Conservation (phyloP, 2,329 filamentous ascomycete genomes). For the Leptodontidium sp. region DNA sequence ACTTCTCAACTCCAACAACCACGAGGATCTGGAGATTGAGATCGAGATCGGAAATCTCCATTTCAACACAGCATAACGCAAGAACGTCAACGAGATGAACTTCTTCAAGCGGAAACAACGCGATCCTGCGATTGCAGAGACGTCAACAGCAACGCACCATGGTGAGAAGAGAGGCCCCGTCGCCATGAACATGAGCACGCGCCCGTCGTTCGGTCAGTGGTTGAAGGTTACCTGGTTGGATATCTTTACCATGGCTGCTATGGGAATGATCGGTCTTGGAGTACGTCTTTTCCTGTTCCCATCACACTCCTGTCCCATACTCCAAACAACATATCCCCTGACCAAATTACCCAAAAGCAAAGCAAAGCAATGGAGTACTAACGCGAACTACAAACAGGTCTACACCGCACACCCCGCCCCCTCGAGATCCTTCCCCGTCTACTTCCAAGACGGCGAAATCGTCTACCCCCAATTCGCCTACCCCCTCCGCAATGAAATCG, state of each 20-base stretch:
- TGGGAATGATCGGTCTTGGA: conserved; percentile 73
- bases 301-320: neutral
- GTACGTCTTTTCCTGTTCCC: conserved; percentile 53
- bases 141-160: conserved; percentile 31
- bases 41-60: neutral
- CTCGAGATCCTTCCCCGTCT: conserved; percentile 73
- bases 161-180: conserved; percentile 33
- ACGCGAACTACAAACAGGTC: conserved; percentile 52
- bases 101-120: conserved; percentile 35
- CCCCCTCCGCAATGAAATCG: conserved; percentile 72
- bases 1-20: neutral
- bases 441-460: conserved; percentile 71
- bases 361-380: neutral
- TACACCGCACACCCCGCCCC: conserved; percentile 72
- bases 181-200: conserved; percentile 53
- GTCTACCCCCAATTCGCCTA: conserved; percentile 77
- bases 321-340: neutral
- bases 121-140: conserved; percentile 28
- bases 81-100: conserved; percentile 32
- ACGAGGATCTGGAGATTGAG: neutral
- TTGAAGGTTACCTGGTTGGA: conserved; percentile 73
- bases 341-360: neutral
- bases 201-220: conserved; percentile 74
- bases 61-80: neutral
- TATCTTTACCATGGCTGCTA: conserved; percentile 69